Percentiles rank a stretch among this genome's conserved stretches.
phyloP scores from a whole-genome alignment of 257 asterid species.

The Przewalskia tangutica region DNA sequence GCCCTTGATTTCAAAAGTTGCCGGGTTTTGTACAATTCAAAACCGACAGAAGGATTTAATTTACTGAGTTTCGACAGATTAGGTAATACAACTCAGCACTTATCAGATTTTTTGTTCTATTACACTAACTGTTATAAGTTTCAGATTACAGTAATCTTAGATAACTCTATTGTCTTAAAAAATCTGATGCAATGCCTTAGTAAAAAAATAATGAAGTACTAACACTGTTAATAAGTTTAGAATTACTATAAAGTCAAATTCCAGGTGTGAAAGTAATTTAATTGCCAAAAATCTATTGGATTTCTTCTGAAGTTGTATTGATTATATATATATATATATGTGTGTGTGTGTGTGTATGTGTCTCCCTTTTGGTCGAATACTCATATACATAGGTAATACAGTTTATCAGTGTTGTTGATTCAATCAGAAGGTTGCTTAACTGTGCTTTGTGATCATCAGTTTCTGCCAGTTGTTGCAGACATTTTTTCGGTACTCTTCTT shows the following conservation, averaged over 20 bases:
- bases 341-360: background rate
- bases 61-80: background rate
- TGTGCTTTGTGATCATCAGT: background rate
- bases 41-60: background rate
- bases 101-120: background rate
- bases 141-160: background rate
- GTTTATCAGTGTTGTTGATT: background rate
- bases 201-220: too few species aligned
- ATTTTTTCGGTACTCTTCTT: background rate
- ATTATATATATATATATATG: too few species aligned
- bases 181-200: too few species aligned
- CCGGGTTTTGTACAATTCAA: background rate
- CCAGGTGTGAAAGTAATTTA: background rate
- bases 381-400: background rate
- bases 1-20: background rate
- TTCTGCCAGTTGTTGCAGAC: background rate
- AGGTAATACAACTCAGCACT: background rate
- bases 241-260: too few species aligned
- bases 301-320: too few species aligned
- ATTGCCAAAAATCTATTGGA: background rate
- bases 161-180: too few species aligned
- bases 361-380: background rate
- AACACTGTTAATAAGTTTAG: too few species aligned
- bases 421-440: background rate
- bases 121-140: background rate